Conservation (phyloP, 257 asterid genomes). For the Capsicum baccatum region DNA sequence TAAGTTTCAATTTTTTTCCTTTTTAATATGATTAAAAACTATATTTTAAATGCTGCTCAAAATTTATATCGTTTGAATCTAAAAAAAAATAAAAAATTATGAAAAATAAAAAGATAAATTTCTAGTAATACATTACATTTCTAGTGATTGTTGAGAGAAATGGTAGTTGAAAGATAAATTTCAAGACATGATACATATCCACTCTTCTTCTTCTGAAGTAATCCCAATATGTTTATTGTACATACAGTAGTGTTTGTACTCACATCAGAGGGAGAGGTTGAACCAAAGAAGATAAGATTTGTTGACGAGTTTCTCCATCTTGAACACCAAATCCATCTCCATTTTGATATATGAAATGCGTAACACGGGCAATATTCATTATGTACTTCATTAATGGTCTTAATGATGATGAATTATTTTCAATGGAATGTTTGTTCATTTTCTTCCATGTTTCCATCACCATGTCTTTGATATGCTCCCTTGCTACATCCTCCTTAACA, state of each 20-base stretch:
- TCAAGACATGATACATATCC: background rate
- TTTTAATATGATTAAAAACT: too few species aligned
- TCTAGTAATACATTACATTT: background rate
- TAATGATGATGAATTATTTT: background rate
- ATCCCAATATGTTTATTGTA: background rate
- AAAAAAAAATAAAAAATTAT: too few species aligned
- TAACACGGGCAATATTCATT: conserved; percentile 52
- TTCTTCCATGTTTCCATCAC: conserved; percentile 49
- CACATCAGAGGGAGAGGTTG: conserved; percentile 38
- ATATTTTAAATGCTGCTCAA: too few species aligned
- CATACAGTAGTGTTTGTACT: background rate
- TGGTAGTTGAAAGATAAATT: background rate
- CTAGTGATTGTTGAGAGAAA: background rate
- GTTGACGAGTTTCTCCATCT: conserved; percentile 46
- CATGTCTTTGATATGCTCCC: conserved; percentile 44
- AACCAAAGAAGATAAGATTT: conserved; percentile 56
- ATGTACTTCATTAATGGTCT: conserved; percentile 34
- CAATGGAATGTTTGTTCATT: conserved; percentile 42
- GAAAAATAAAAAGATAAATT: too few species aligned
- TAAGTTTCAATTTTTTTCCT: too few species aligned
- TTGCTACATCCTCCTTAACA: conserved; percentile 48
- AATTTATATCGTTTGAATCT: too few species aligned
- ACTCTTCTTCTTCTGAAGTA: background rate
- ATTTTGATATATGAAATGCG: conserved; percentile 53
- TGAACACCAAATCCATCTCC: conserved; percentile 74